These are phyloP conservation scores for Theileria parva DNA, from an alignment of 169 alveolate genomes.

Conservation along the genomic window DNA sequence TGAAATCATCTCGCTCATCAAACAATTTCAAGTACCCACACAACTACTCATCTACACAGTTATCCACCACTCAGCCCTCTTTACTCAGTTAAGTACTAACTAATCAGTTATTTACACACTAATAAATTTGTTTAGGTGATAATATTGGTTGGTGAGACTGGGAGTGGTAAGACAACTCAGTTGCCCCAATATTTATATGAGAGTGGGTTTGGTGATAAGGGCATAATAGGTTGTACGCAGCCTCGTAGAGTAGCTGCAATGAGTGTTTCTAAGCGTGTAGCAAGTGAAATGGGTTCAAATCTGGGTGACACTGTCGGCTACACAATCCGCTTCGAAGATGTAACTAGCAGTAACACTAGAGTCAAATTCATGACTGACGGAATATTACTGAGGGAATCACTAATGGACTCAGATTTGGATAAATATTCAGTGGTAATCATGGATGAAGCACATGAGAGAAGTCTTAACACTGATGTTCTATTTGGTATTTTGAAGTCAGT, in stretches of 20 bases:
- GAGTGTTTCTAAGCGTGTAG: constrained; percentile 99
- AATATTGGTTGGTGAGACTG: constrained; percentile 99
- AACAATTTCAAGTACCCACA: constrained; percentile 44
- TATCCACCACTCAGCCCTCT: too few relatives aligned
- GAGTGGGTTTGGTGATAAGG: constrained; percentile 89
- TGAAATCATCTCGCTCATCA: constrained; percentile 72
- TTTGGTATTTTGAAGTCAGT: constrained; percentile 97
- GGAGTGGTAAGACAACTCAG: constrained; percentile 99
- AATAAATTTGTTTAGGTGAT: constrained; percentile 70
- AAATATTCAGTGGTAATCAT: constrained; percentile 95
- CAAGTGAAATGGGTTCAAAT: constrained; percentile 95
- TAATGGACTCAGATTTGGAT: constrained; percentile 97
- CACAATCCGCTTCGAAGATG: constrained; percentile 98
- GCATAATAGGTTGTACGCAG: constrained; percentile 99
- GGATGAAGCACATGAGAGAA: constrained; percentile 99
- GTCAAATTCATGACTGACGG: constrained; percentile 99
- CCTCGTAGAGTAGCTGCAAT: constrained; percentile 99
- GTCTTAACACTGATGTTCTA: constrained; percentile 98
- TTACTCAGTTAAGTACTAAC: too few relatives aligned
- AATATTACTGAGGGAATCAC: constrained; percentile 96
- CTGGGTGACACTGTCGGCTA: constrained; percentile 98
- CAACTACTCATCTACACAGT: neutral
- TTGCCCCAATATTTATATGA: constrained; percentile 95
- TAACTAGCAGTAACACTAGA: constrained; percentile 90
- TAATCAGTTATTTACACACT: neutral